Conservation (phyloP, 139 green algal genomes). For the Chloropicon primus region DNA sequence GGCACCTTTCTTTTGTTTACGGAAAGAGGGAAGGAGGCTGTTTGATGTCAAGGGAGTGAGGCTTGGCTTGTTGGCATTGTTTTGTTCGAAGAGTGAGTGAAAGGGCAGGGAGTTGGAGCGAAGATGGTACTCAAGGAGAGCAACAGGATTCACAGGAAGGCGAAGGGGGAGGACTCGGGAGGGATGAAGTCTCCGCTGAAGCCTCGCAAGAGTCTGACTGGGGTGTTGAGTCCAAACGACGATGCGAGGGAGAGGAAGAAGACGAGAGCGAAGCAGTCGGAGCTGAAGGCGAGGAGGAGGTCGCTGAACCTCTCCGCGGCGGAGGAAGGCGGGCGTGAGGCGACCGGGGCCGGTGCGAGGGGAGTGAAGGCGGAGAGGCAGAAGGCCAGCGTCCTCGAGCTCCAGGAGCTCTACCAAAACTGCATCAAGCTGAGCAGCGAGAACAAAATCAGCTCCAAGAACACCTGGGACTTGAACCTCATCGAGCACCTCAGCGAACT, state of each 20-base stretch:
- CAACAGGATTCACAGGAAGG: neutral
- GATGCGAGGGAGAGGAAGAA: neutral
- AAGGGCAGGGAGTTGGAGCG: neutral
- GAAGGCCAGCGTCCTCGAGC: constrained; percentile 3
- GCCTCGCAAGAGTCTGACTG: neutral
- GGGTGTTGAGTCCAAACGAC: constrained; percentile 3
- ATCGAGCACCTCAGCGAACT: constrained; percentile 61
- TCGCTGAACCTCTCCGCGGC: neutral
- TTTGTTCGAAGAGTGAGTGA: too few species aligned
- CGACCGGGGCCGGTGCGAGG: neutral
- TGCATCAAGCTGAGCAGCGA: constrained; percentile 68
- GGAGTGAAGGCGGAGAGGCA: neutral
- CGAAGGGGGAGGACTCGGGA: neutral
- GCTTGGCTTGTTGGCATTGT: too few species aligned
- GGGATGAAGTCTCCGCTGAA: neutral
- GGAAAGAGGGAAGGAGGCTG: neutral
- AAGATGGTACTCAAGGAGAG: neutral
- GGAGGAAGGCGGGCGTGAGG: too few species aligned
- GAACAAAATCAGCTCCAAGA: constrained; percentile 45
- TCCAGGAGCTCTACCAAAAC: constrained; percentile 41
- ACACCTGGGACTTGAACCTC: constrained; percentile 67
- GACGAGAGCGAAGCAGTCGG: neutral
- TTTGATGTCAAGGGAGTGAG: too few species aligned
- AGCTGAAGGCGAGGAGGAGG: neutral
- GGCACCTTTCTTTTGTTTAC: neutral